Evolutionary conservation across 108 stramenopile genomes (phyloP).

Genomic region (Nannochloropsis gaditana): DNA sequence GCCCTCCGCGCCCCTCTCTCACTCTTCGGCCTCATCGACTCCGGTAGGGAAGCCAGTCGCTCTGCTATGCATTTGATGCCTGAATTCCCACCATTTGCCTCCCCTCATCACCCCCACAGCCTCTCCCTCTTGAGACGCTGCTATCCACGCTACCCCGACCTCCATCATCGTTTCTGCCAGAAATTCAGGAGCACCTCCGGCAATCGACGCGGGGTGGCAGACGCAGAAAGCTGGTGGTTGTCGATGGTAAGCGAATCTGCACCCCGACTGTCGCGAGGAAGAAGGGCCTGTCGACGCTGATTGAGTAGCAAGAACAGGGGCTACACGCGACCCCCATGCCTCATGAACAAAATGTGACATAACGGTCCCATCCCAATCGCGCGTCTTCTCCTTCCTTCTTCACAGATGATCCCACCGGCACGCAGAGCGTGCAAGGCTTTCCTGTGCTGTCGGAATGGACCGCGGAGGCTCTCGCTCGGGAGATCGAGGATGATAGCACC

Average conservation of each 20-base stretch:
- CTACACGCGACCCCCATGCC: no score
- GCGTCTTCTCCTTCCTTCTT: conserved; percentile 27
- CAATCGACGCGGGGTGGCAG: background rate
- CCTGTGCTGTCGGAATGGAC: conserved; percentile 48
- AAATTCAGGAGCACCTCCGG: background rate
- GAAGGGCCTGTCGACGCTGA: background rate
- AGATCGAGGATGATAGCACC: conserved; percentile 32
- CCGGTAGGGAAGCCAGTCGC: no score
- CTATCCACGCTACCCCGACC: background rate
- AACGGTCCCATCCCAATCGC: background rate
- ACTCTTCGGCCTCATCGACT: no score
- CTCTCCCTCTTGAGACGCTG: background rate
- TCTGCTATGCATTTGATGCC: no score
- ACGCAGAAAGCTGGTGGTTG: background rate
- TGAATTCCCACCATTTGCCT: no score
- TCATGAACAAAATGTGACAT: no score
- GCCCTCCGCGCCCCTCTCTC: no score
- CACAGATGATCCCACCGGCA: conserved; percentile 56
- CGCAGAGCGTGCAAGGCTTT: conserved; percentile 51
- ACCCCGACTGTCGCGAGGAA: background rate
- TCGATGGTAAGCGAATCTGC: background rate
- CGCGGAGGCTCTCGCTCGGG: conserved; percentile 30
- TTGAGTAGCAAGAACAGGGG: background rate
- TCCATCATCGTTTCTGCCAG: background rate
- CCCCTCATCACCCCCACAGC: background rate